A percentile compares a stretch with the other conserved stretches of the same genome.
Conservation (phyloP, 2,329 filamentous ascomycete genomes). For the Cladorrhinum sp. region DNA sequence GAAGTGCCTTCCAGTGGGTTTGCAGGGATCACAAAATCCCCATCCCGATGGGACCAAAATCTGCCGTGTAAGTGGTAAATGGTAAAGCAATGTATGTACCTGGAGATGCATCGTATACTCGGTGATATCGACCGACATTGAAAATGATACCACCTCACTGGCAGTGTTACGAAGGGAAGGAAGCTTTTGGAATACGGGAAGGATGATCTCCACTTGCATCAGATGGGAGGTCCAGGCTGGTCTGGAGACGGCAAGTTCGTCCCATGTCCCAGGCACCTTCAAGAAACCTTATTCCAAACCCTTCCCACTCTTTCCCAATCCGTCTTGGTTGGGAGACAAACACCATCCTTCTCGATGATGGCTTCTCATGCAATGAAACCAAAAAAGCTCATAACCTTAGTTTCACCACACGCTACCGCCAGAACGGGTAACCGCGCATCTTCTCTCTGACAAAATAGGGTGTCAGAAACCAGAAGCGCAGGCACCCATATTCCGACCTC, state of each 20-base stretch:
- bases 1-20: neutral
- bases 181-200: too few species aligned
- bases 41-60: too few species aligned
- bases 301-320: neutral
- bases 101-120: too few species aligned
- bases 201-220: too few species aligned
- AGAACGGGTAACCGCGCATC: neutral
- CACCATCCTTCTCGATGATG: too few species aligned
- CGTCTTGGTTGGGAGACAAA: neutral
- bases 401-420: neutral
- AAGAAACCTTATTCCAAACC: neutral
- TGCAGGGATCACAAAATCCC: neutral
- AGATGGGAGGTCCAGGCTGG: too few species aligned
- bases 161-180: too few species aligned
- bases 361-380: neutral
- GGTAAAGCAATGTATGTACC: too few species aligned
- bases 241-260: neutral
- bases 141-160: too few species aligned
- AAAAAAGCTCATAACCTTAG: neutral
- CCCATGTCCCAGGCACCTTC: neutral
- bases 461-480: neutral
- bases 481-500: slow-evolving; percentile 4
- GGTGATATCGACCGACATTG: too few species aligned
- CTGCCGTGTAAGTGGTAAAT: too few species aligned
- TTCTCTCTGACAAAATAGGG: neutral